phyloP scores from a whole-genome alignment of 2,329 filamentous ascomycete genomes.

The Pyricularia pennisetigena region DNA sequence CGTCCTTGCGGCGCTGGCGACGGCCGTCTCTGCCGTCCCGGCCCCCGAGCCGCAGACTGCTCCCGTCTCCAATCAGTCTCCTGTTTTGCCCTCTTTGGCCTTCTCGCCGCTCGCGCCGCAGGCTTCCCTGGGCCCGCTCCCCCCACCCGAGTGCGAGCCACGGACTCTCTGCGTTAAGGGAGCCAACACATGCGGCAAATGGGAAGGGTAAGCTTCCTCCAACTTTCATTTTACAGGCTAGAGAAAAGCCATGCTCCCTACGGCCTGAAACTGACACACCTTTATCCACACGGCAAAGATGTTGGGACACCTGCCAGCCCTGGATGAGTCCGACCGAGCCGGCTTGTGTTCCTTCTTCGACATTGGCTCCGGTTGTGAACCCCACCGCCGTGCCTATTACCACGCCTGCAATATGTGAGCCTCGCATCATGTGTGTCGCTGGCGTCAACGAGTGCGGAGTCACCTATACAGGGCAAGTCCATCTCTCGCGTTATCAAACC shows the following conservation, averaged over 20 bases:
- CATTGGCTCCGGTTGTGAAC: not conserved
- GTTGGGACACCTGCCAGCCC: conserved; percentile 2
- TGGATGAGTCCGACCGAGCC: not conserved
- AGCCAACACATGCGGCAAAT: not conserved
- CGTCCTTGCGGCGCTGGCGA: not conserved
- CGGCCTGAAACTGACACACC: not conserved
- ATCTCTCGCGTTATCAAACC: not conserved
- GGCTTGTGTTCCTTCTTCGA: not conserved
- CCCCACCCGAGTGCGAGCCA: not conserved
- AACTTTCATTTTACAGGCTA: not conserved
- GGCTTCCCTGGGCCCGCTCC: not conserved
- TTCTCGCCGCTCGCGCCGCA: not conserved
- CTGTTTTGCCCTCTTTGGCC: not conserved
- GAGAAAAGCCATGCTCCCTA: not conserved
- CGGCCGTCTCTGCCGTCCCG: not conserved
- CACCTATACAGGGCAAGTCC: not conserved
- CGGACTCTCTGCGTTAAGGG: not conserved
- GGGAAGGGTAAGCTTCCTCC: not conserved
- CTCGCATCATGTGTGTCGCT: not conserved
- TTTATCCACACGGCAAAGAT: not conserved
- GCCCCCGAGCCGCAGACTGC: not conserved
- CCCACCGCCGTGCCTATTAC: not conserved
- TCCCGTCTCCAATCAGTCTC: not conserved
- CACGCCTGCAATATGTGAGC: not conserved
- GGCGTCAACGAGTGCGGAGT: conserved; percentile 1